Conservation (phyloP, 2,329 filamentous ascomycete genomes). For the Alternaria conjuncta region DNA sequence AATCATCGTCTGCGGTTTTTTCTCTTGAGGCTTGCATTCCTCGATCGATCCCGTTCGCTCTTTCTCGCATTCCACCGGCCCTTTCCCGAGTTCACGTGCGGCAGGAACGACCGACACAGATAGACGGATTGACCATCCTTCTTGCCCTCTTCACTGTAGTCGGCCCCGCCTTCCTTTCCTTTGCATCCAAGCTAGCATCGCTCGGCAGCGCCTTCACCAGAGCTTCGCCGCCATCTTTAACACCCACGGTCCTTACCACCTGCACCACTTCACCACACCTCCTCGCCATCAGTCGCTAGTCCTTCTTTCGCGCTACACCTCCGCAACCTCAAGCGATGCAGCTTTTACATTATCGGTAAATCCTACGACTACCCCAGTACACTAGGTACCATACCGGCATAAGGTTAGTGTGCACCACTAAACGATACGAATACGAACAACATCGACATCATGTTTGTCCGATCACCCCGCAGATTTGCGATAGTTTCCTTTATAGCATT, state of each 20-base stretch:
- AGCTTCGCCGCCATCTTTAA: background rate
- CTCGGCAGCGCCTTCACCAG: background rate
- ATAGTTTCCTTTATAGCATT: slow-evolving; percentile 47
- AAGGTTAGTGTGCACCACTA: slow-evolving; percentile 23
- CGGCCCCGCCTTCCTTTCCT: slow-evolving; percentile 12
- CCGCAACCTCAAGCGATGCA: slow-evolving; percentile 24
- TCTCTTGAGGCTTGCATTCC: background rate
- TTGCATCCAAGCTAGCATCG: slow-evolving; percentile 2
- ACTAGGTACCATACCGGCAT: slow-evolving; percentile 17
- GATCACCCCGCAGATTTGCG: slow-evolving; percentile 48
- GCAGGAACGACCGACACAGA: slow-evolving; percentile 7
- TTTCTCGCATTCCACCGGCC: background rate
- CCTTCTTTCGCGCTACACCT: slow-evolving; percentile 7
- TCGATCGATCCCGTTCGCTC: slow-evolving; percentile 6
- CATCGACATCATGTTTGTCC: slow-evolving; percentile 39
- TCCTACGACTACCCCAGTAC: slow-evolving; percentile 18
- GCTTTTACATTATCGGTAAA: slow-evolving; percentile 21
- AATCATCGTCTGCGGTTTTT: background rate
- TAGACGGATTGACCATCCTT: slow-evolving; percentile 1
- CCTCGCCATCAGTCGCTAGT: slow-evolving; percentile 7
- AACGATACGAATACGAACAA: slow-evolving; percentile 28
- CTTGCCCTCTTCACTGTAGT: slow-evolving; percentile 7
- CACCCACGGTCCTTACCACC: slow-evolving; percentile 13
- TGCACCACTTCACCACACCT: background rate
- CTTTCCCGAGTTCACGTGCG: background rate